Conservation (phyloP, 2,329 filamentous ascomycete genomes). For the Teratosphaeria pseudoeucalypti region DNA sequence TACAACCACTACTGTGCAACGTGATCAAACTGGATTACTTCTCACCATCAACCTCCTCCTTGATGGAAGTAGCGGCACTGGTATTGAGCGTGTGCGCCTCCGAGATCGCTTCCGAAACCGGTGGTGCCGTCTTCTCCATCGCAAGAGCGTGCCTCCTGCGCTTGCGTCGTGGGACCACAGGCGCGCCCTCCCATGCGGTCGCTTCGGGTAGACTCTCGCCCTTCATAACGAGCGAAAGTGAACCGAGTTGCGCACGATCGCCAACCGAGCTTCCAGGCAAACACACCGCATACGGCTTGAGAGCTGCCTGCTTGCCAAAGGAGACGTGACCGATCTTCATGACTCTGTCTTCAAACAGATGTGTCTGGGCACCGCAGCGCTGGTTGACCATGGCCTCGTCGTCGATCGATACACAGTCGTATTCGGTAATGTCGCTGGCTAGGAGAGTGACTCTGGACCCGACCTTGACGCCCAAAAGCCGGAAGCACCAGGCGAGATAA, state of each 20-base stretch:
- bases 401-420: constrained; percentile 15
- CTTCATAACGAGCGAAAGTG: constrained; percentile 15
- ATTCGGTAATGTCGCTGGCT: constrained; percentile 13
- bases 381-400: constrained; percentile 15
- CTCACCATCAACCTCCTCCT: neutral
- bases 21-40: neutral
- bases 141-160: neutral
- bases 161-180: neutral
- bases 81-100: neutral
- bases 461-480: constrained; percentile 14
- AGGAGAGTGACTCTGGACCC: constrained; percentile 12
- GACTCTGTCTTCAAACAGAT: constrained; percentile 18
- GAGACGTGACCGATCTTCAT: constrained; percentile 15
- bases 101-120: neutral
- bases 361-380: constrained; percentile 12
- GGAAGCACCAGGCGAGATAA: constrained; percentile 14
- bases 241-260: constrained; percentile 12
- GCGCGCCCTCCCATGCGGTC: neutral
- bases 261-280: constrained; percentile 11
- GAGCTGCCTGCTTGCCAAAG: constrained; percentile 8
- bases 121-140: neutral
- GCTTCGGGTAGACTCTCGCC: constrained; percentile 1
- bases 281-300: constrained; percentile 15
- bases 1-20: neutral
- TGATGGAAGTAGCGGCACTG: neutral